These are phyloP conservation scores for Crucibulum laeve DNA, from an alignment of 768 basidiomycete species.

Conservation along the genomic window DNA sequence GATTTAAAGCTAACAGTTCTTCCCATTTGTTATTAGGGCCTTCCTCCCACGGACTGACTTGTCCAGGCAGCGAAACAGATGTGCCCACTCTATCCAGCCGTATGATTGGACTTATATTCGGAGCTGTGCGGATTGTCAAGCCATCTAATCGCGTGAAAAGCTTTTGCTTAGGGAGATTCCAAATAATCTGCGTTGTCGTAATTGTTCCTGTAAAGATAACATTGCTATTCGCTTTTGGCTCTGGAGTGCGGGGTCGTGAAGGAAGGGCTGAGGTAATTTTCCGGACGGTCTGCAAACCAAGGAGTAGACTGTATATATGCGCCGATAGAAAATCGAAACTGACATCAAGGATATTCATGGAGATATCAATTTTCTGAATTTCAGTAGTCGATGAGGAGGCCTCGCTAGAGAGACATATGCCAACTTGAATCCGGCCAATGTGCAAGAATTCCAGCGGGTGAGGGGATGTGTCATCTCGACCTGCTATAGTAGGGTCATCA, in stretches of 20 bases:
- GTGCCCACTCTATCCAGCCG: slow-evolving; percentile 39
- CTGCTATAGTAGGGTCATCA: slow-evolving; percentile 59
- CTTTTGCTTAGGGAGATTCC: slow-evolving; percentile 44
- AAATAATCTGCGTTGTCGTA: slow-evolving; percentile 40
- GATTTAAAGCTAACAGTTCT: slow-evolving; percentile 60
- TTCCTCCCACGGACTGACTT: slow-evolving; percentile 29
- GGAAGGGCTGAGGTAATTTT: slow-evolving; percentile 24
- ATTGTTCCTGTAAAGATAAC: slow-evolving; percentile 14
- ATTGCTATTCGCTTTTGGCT: neutral
- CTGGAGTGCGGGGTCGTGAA: neutral
- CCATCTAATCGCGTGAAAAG: slow-evolving; percentile 40
- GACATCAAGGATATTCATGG: slow-evolving; percentile 48
- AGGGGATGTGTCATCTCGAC: slow-evolving; percentile 44
- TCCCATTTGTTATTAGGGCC: slow-evolving; percentile 55
- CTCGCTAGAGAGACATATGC: slow-evolving; percentile 23
- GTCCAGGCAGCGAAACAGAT: slow-evolving; percentile 52
- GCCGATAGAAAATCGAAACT: slow-evolving; percentile 53
- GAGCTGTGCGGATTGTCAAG: slow-evolving; percentile 19
- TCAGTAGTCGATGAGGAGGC: slow-evolving; percentile 10
- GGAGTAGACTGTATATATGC: slow-evolving; percentile 65
- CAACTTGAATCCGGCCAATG: slow-evolving; percentile 23
- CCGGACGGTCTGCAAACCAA: slow-evolving; percentile 53
- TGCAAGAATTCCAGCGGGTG: slow-evolving; percentile 40
- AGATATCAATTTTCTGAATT: no score
- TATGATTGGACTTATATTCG: slow-evolving; percentile 23